phyloP scores from a whole-genome alignment of 306 rosid genomes.

The Acacia crassicarpa region DNA sequence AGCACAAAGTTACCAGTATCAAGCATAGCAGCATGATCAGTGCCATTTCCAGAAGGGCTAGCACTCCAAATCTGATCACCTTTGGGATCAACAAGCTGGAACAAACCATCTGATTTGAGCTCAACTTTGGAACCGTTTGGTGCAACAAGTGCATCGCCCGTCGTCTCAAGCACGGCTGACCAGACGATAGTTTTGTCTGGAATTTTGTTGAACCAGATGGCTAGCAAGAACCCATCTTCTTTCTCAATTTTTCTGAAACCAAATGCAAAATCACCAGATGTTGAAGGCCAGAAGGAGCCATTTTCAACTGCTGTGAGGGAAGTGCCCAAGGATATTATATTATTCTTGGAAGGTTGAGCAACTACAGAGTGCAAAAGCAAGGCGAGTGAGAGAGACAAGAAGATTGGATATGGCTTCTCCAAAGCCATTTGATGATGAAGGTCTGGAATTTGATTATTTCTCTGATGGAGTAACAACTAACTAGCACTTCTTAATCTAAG shows the following conservation, averaged over 20 bases:
- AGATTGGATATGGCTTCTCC: neutral
- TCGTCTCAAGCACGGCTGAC: constrained; percentile 29
- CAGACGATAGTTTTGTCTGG: constrained; percentile 43
- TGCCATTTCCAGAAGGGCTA: neutral
- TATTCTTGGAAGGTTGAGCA: constrained; percentile 28
- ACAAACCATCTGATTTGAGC: constrained; percentile 25
- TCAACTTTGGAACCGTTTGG: constrained; percentile 36
- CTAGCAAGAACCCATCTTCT: constrained; percentile 34
- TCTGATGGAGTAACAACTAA: too few relatives aligned
- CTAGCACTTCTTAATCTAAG: neutral
- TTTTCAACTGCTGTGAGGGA: constrained; percentile 30
- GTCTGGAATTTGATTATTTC: neutral
- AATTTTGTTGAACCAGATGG: constrained; percentile 53
- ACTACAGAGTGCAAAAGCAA: neutral
- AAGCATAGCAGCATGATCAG: constrained; percentile 28
- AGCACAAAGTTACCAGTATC: constrained; percentile 37
- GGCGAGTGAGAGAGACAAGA: neutral
- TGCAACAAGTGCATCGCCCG: neutral
- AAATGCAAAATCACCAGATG: constrained; percentile 49
- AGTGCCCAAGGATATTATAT: neutral
- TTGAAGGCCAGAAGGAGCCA: constrained; percentile 27
- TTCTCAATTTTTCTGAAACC: constrained; percentile 32
- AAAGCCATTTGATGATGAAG: neutral
- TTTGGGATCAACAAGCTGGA: constrained; percentile 30
- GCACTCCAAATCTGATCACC: constrained; percentile 33